These are phyloP conservation scores for Emydomyces testavorans DNA, from an alignment of 2,329 filamentous ascomycete species.

Conservation along the genomic window DNA sequence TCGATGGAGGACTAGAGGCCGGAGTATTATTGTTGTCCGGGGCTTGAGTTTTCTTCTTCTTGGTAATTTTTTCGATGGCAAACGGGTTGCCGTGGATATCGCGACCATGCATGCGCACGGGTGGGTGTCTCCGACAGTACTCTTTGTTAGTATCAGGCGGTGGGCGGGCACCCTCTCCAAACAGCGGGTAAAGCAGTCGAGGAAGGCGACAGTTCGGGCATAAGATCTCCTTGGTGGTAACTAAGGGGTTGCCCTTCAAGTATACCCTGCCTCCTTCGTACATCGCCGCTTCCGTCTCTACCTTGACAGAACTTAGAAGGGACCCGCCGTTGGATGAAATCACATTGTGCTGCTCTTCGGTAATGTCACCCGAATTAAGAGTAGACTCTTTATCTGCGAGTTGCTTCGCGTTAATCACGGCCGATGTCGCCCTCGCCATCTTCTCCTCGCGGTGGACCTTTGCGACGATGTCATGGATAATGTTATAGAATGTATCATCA, in stretches of 20 bases:
- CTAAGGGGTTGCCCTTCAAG: conserved; percentile 47
- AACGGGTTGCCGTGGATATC: conserved; percentile 50
- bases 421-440: conserved; percentile 46
- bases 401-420: conserved; percentile 35
- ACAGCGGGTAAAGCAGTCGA: conserved; percentile 46
- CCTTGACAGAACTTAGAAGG: conserved; percentile 25
- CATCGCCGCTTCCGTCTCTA: conserved; percentile 42
- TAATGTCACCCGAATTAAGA: conserved; percentile 24
- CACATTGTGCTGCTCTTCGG: conserved; percentile 23
- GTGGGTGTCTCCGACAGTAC: conserved; percentile 51
- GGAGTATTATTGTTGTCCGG: conserved; percentile 27
- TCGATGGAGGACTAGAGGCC: conserved; percentile 27
- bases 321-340: conserved; percentile 28
- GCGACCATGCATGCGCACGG: conserved; percentile 46
- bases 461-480: conserved; percentile 49
- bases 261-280: conserved; percentile 44
- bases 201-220: conserved; percentile 51
- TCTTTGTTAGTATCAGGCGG: conserved; percentile 41
- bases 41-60: conserved; percentile 34
- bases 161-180: conserved; percentile 39
- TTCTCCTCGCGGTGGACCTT: conserved; percentile 51
- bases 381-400: conserved; percentile 33
- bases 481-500: conserved; percentile 48
- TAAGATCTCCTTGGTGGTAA: conserved; percentile 47
- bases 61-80: conserved; percentile 35